A percentile compares a stretch with the other conserved stretches of the same genome.
These are phyloP conservation scores for Lycium ferocissimum DNA, from an alignment of 257 asterid genomes.

Conservation along the genomic window DNA sequence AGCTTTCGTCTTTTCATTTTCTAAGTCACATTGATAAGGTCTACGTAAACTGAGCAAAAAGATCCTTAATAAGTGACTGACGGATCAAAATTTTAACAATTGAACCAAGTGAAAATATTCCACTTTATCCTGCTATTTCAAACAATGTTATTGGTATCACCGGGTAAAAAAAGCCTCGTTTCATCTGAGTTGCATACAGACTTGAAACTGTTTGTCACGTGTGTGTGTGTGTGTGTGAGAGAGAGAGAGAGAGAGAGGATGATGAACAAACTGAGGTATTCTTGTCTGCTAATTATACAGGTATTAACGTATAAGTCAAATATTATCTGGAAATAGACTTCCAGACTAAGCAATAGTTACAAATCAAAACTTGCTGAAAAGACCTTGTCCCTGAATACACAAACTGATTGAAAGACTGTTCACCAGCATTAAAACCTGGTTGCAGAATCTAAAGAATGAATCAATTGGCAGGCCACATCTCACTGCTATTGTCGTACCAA, in stretches of 20 bases:
- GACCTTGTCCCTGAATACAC: conserved; percentile 14
- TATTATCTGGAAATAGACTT: neutral
- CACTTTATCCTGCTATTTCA: neutral
- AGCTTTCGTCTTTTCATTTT: neutral
- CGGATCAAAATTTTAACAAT: neutral
- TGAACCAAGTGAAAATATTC: neutral
- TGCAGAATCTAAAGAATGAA: conserved; percentile 64
- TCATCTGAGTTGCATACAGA: neutral
- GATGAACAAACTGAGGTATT: conserved; percentile 15
- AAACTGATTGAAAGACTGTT: neutral
- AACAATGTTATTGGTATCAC: neutral
- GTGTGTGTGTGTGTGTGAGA: neutral
- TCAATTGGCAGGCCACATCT: conserved; percentile 43
- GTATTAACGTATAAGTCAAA: conserved; percentile 4
- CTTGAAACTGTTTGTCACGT: neutral
- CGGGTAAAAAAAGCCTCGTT: neutral
- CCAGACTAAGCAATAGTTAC: conserved; percentile 27
- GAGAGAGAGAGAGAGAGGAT: neutral
- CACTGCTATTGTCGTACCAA: conserved; percentile 54
- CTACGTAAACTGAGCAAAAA: neutral
- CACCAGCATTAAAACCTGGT: conserved; percentile 26
- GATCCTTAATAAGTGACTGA: neutral
- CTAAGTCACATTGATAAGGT: neutral
- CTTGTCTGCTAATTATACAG: neutral
- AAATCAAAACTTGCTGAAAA: conserved; percentile 8